Evolutionary conservation across 2,329 filamentous ascomycete species (phyloP), one percentile per base, ranked within the genome.

Genomic region (Rachicladosporium sp.): DNA sequence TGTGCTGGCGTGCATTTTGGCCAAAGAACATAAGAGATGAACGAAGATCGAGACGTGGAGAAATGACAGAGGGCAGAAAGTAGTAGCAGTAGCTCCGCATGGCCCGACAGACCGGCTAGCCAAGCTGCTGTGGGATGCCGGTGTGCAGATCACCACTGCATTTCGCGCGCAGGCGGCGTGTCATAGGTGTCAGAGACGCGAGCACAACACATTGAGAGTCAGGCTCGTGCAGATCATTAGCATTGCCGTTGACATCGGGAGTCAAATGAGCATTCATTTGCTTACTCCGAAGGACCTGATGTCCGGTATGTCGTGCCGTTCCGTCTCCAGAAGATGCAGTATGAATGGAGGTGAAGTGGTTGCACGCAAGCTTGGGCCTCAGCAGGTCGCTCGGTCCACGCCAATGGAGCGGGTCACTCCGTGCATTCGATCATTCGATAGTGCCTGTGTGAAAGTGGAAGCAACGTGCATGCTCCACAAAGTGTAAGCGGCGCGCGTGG

Each of bases 1-100:
- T 93, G 86, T 82, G 85, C 73, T 93, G 86, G 85, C 85, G 80
- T 79, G 69, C 71, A 71, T 80, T 72, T 71, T 77, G 74, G 74
- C 83, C 83, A 89, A 80, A 88, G 78, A 73, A 78, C 43, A 45
- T 31, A 35, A 33, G 37, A 31, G 6, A 37, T 31, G 39, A 41
- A 48, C 46, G 50, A 52, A 48, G 50, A 56, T 57, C 50, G 47
- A 53, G 47, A 48, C 48, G 49, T 45, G 50, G 49, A 54, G 49
- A 50, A 37, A 41, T 23, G 39, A 37, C 34, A 32, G 35, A 37
- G 21, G 46, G 35, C 33, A 37, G 34, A 23, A 29, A 30, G 33
- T 29, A 32, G 23, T 38, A 19, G 50, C 49, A 47, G 46, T 48
- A 53, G 54, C 52, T 53, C 48, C 44, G 46, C 50, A 47, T 45